Evolutionary conservation across 2,329 filamentous ascomycete species (phyloP), one percentile per base, ranked within the genome.

Genomic region (Alternaria longipes): DNA sequence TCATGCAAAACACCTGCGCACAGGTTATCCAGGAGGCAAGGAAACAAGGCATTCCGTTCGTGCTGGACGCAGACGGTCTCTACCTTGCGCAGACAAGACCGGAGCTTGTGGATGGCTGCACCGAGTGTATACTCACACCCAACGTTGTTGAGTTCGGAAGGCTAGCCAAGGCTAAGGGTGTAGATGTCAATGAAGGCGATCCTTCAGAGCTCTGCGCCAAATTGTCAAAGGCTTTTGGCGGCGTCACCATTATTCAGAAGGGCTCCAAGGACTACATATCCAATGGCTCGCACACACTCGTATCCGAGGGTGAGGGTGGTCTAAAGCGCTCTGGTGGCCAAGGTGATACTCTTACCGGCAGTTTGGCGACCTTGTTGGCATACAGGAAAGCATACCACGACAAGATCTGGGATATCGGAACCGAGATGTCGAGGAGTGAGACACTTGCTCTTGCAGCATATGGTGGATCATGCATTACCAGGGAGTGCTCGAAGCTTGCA

Each of bases 141-240:
- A 99, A 99, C 66, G 91, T 97, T 0, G 93, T 97, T 5, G 95
- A 99, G 78, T 98, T 98, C 75, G 89, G 86, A 2, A 85, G 94
- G 12, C 79, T 99, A 42, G 94, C 93, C 60, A 90, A 93, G 78
- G 85, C 88, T 2, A 84, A 95, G 60, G 87, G 88, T 3, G 82
- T 97, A 55, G 86, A 93, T 61, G 83, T 86, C 0, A 76, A 81
- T 26, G 82, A 83, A 41, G 82, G 76, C 46, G 82, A 84, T 56
- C 83, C 84, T 45, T 80, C 81, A 8, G 84, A 85, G 69, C 87
- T 93, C 11, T 90, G 88, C 70, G 82, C 76, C 83, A 90, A 86
- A 82, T 81, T 99, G 41, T 89, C 93, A 0, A 86, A 85, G 60
- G 90, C 89, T 0, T 86, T 98, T 47, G 93, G 91, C 3, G 95